These are phyloP conservation scores for Trichoderma afroharzianum DNA, from an alignment of 2,329 filamentous ascomycete species.

Conservation along the genomic window DNA sequence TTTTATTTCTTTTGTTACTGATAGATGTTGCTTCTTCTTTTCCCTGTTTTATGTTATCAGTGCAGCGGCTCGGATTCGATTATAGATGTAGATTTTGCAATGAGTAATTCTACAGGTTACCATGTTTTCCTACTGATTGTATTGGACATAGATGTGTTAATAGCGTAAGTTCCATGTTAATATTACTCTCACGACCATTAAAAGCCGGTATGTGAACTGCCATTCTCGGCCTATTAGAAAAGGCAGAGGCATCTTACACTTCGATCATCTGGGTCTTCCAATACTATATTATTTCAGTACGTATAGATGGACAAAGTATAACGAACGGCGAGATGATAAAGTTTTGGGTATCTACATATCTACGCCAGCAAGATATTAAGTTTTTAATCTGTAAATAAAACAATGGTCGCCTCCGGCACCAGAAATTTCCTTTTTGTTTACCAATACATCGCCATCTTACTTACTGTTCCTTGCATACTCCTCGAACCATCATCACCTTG, in stretches of 20 bases:
- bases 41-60: background rate
- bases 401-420: background rate
- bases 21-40: background rate
- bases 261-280: too few species aligned
- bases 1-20: background rate
- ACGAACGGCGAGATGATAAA: background rate
- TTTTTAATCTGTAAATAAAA: background rate
- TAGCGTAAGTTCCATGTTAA: too few species aligned
- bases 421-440: background rate
- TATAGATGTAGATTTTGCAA: background rate
- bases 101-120: background rate
- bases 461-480: background rate
- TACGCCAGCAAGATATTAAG: background rate
- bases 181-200: too few species aligned
- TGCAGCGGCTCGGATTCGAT: background rate
- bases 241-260: too few species aligned
- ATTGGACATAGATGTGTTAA: too few species aligned
- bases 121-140: background rate
- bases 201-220: too few species aligned
- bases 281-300: too few species aligned
- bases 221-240: too few species aligned
- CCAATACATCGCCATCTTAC: background rate
- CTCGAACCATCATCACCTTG: too few species aligned
- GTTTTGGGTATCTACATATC: background rate
- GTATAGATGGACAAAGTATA: background rate